These are phyloP conservation scores for Coemansia interrupta DNA, from an alignment of 192 early-diverging fungal genomes.

Conservation along the genomic window DNA sequence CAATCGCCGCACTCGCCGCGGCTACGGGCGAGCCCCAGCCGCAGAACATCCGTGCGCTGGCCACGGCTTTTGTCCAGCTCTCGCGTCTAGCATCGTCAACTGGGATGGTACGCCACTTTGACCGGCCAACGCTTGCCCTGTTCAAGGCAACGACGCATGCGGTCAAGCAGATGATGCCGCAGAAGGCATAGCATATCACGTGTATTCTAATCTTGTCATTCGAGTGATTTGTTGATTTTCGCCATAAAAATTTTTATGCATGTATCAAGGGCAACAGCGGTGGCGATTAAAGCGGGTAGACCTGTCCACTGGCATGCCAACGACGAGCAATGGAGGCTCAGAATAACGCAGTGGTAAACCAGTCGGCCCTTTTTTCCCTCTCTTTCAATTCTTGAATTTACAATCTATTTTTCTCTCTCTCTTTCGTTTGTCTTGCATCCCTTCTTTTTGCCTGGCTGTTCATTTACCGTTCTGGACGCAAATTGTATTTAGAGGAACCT, in stretches of 20 bases:
- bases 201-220: neutral
- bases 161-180: slow-evolving; percentile 42
- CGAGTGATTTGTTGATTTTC: neutral
- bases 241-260: neutral
- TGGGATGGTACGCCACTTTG: slow-evolving; percentile 47
- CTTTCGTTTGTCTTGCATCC: slow-evolving; percentile 4
- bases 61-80: slow-evolving; percentile 42
- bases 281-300: neutral
- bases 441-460: too few species aligned
- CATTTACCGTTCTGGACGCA: too few species aligned
- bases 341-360: too few species aligned
- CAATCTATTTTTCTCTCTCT: slow-evolving; percentile 1
- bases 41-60: slow-evolving; percentile 22
- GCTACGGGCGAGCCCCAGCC: neutral
- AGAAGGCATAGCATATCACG: neutral
- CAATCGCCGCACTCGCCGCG: slow-evolving; percentile 20
- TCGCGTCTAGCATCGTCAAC: slow-evolving; percentile 39
- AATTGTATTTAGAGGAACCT: too few species aligned
- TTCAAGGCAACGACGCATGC: slow-evolving; percentile 46
- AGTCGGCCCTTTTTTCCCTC: neutral
- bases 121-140: slow-evolving; percentile 41
- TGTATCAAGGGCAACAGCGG: neutral
- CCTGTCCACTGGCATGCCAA: too few species aligned
- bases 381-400: neutral
- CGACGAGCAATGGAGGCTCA: too few species aligned